Evolutionary conservation across 768 basidiomycete species (phyloP).

Genomic region (Inosperma sp.): DNA sequence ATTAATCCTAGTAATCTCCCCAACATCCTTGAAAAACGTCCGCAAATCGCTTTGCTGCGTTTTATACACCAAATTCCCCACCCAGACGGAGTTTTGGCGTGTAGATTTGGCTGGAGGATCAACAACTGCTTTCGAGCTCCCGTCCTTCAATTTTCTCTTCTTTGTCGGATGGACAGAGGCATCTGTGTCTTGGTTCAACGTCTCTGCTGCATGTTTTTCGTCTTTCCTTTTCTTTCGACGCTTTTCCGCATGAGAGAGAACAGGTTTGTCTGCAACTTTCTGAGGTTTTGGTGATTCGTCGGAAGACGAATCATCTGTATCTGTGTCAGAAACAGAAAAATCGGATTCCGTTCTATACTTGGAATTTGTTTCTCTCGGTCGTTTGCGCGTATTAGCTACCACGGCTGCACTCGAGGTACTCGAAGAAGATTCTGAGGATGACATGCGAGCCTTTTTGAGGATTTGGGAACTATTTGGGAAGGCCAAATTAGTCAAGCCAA

Average conservation of each 20-base stretch:
- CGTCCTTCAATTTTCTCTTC: constrained; percentile 45
- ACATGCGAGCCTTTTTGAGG: too few relatives aligned
- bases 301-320: constrained; percentile 15
- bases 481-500: too few relatives aligned
- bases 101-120: constrained; percentile 31
- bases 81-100: constrained; percentile 89
- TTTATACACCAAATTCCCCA: constrained; percentile 90
- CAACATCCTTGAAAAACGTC: constrained; percentile 63
- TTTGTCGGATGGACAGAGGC: constrained; percentile 25
- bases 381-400: too few relatives aligned
- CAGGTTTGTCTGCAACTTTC: constrained; percentile 35
- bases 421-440: too few relatives aligned
- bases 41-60: constrained; percentile 73
- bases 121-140: constrained; percentile 26
- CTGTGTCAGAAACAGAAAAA: constrained; percentile 9
- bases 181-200: constrained; percentile 11
- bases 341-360: too few relatives aligned
- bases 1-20: constrained; percentile 74
- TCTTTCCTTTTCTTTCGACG: constrained; percentile 55
- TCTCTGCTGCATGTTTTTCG: constrained; percentile 25
- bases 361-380: too few relatives aligned
- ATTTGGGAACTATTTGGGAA: too few relatives aligned
- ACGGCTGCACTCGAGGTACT: too few relatives aligned
- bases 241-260: constrained; percentile 72
- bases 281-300: constrained; percentile 7